Percentiles rank a stretch among this genome's conserved stretches.
Evolutionary conservation across 805 yeast genomes (phyloP).

Genomic region (Teunomyces gatunensis): DNA sequence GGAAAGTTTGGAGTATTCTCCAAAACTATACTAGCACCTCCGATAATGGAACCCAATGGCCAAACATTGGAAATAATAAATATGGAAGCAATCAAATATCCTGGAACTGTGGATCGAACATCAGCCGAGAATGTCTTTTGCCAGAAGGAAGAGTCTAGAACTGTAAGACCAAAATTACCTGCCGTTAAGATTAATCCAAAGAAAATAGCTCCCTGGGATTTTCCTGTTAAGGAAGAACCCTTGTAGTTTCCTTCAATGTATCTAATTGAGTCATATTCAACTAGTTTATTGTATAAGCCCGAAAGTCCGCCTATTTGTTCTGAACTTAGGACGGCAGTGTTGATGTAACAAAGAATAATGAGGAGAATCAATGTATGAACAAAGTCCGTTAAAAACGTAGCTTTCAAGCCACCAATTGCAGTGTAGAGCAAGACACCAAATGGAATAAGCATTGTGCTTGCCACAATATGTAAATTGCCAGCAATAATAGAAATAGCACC

Average conservation of each 20-base stretch:
- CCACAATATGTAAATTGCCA: slow-evolving; percentile 26
- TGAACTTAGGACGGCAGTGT: slow-evolving; percentile 24
- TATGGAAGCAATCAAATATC: slow-evolving; percentile 33
- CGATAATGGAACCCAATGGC: slow-evolving; percentile 36
- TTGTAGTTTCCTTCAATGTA: slow-evolving; percentile 30
- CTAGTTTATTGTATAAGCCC: slow-evolving; percentile 22
- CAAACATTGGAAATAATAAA: slow-evolving; percentile 32
- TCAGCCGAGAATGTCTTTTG: slow-evolving; percentile 39
- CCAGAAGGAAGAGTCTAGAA: slow-evolving; percentile 41
- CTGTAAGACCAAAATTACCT: slow-evolving; percentile 38
- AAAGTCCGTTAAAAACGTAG: slow-evolving; percentile 49
- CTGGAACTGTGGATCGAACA: slow-evolving; percentile 35
- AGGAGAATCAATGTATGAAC: slow-evolving; percentile 26
- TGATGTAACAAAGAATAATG: slow-evolving; percentile 23
- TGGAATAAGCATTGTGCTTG: slow-evolving; percentile 26
- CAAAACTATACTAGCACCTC: slow-evolving; percentile 29
- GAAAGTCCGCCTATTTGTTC: slow-evolving; percentile 27
- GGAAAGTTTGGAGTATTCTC: slow-evolving; percentile 25
- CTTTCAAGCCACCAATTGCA: slow-evolving; percentile 48
- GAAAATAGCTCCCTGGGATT: slow-evolving; percentile 31
- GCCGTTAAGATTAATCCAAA: slow-evolving; percentile 34
- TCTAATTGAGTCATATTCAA: slow-evolving; percentile 15
- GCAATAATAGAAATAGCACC: slow-evolving; percentile 28
- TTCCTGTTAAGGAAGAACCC: slow-evolving; percentile 37
- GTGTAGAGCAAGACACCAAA: slow-evolving; percentile 47